A percentile compares a stretch with the other conserved stretches of the same genome.
These are phyloP conservation scores for Tagetes erecta DNA, from an alignment of 129 eudicot genomes.

Conservation along the genomic window DNA sequence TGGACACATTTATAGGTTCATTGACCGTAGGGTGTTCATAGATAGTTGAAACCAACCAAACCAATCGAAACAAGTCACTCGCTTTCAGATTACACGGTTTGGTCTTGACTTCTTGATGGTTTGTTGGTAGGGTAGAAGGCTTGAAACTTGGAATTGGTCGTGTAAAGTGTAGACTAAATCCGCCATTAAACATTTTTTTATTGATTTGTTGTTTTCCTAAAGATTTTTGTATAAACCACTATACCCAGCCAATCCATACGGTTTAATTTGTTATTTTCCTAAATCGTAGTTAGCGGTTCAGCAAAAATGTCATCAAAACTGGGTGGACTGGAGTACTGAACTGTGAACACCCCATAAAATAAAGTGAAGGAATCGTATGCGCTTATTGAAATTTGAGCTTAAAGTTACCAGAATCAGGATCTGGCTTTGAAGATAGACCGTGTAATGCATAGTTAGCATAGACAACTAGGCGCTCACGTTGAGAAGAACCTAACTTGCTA, in stretches of 20 bases:
- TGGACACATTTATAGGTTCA: background rate
- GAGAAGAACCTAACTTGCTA: constrained; percentile 76
- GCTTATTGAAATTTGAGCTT: background rate
- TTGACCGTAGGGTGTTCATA: background rate
- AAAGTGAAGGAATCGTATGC: background rate
- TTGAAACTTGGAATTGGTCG: background rate
- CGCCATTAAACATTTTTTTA: background rate
- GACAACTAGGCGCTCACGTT: constrained; percentile 52
- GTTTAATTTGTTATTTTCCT: background rate
- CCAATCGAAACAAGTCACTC: background rate
- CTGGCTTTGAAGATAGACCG: constrained; percentile 52
- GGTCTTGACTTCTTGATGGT: background rate
- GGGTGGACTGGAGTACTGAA: background rate
- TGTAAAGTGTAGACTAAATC: background rate
- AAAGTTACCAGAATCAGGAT: constrained; percentile 48
- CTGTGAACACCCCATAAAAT: background rate
- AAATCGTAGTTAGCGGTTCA: background rate
- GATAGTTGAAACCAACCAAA: background rate
- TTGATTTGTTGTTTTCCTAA: background rate
- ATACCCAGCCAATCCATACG: background rate
- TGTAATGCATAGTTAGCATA: constrained; percentile 79
- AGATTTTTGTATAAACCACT: background rate
- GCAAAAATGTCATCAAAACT: background rate
- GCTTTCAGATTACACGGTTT: background rate
- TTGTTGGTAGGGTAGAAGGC: background rate